Evolutionary conservation across 768 basidiomycete species (phyloP), one percentile per base, ranked within the genome.

Genomic region (Amanita thiersii): DNA sequence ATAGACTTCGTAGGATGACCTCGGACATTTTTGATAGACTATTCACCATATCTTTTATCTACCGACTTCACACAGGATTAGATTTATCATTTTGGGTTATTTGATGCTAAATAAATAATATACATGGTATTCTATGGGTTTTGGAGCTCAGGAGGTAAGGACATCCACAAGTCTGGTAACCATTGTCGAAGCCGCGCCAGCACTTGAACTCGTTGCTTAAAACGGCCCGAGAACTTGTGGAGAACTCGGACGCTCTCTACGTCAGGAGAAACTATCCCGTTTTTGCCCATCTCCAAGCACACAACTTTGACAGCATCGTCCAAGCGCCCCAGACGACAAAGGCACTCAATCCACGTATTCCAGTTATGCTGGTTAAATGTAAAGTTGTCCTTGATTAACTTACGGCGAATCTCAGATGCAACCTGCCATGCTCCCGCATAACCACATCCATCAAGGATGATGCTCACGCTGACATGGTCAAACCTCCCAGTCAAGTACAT

Each of bases 371-470:
- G 51, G 53, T 82, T 80, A 40, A 85, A 63, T 26, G 47, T 52
- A 55, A 72, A 86, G 17, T 64, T 68, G 34, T 65, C 65, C 39
- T 59, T 65, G 20, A 58, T 57, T 37, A 83, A 65, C 53, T 72
- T 75, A 21, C 55, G 47, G 61, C 76, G 73, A 25, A 86, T 73
- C 32, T 69, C 65, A 39, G 62, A 63, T 0, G 79, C 86, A 12
- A 72, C 61, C 15, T 61, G 62, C 48, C 66, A 56, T 8, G 75
- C 68, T 3, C 68, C 62, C 5, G 78, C 70, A 49, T 68, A 76
- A 1, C 82, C 87, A 50, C 90, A 94, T 1, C 85, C 80, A 54
- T 93, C 91, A 21, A 94, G 58, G 47, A 92, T 79, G 63, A 92
- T 85, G 61, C 77, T 86, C 38, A 97, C 72, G 46, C 77, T 83